Conservation (phyloP, 352 stramenopile species). For the Stramenopiles sp. region DNA sequence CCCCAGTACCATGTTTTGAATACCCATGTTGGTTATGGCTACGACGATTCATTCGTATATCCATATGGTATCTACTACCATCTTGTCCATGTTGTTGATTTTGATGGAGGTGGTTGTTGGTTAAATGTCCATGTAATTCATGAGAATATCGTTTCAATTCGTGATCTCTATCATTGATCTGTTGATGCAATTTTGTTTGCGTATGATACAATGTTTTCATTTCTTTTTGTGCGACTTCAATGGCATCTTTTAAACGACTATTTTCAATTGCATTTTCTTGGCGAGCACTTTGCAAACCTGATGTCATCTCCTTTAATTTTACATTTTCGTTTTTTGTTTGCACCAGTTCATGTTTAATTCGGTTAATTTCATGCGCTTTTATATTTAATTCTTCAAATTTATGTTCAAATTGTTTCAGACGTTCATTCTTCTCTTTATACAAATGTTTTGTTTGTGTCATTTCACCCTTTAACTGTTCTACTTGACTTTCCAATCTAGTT, state of each 20-base stretch:
- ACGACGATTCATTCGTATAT: no score
- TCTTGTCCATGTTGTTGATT: no score
- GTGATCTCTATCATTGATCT: neutral
- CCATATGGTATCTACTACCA: no score
- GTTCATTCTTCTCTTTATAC: neutral
- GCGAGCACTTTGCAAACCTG: neutral
- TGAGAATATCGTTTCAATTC: neutral
- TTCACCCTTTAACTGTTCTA: neutral
- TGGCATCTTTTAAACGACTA: neutral
- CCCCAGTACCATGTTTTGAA: no score
- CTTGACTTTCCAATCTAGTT: neutral
- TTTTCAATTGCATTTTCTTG: neutral
- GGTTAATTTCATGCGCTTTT: neutral
- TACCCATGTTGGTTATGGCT: no score
- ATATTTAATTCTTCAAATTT: neutral
- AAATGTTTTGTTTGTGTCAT: neutral
- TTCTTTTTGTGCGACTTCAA: neutral
- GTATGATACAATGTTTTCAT: neutral
- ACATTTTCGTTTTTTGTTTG: neutral
- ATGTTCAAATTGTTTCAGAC: neutral
- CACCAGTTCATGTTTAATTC: neutral
- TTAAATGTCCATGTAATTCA: neutral
- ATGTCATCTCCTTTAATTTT: neutral
- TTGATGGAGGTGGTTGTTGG: neutral
- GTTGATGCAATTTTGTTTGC: neutral